Conservation (phyloP, 495 filamentous ascomycete species). For the Melanomma pulvis-pyrius region DNA sequence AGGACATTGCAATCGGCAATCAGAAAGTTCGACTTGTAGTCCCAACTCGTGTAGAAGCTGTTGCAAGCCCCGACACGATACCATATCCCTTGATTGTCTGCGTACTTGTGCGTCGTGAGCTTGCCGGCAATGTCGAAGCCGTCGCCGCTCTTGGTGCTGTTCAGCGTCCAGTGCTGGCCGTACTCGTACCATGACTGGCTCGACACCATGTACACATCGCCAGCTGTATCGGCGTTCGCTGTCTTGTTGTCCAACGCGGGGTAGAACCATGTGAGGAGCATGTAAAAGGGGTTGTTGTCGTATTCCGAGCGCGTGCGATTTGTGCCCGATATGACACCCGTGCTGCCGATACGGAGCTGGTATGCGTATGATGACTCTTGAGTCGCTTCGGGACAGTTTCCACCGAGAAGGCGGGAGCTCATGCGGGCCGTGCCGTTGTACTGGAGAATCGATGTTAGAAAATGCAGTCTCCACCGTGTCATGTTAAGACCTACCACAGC, state of each 20-base stretch:
- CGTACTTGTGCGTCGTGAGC: conserved; percentile 3
- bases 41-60: not conserved
- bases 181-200: conserved; percentile 8
- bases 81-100: conserved; percentile 4
- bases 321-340: not conserved
- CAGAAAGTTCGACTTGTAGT: conserved; percentile 2
- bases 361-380: not conserved
- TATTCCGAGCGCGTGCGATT: conserved; percentile 1
- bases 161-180: conserved; percentile 6
- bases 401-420: not conserved
- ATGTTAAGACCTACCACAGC: conserved; percentile 6
- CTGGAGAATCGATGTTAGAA: not conserved
- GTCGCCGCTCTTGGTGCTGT: conserved; percentile 11
- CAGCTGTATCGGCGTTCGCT: not conserved
- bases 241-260: conserved; percentile 2
- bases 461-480: not conserved
- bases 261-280: conserved; percentile 6
- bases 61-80: not conserved
- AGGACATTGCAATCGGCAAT: conserved; percentile 6
- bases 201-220: conserved; percentile 10
- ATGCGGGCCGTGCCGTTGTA: conserved; percentile 4
- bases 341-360: conserved; percentile 8
- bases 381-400: not conserved
- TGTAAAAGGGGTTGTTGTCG: conserved; percentile 12
- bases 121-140: conserved; percentile 9